Base-by-base conservation (phyloP, 176 grass and related monocot genomes). In the Carex cristatella region DNA sequence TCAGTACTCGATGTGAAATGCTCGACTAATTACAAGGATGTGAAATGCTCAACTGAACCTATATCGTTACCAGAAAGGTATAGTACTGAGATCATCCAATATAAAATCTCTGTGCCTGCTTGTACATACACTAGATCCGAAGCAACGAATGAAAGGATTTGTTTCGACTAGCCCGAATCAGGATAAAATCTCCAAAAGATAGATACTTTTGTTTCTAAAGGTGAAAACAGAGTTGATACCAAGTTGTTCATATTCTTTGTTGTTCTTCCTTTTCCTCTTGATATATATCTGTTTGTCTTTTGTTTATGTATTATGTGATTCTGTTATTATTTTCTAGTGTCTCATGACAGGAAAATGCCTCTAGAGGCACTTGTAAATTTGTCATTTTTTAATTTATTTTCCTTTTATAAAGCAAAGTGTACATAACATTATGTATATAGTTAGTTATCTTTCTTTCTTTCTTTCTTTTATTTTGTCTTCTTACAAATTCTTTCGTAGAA, bases 211-310 rank as follows among this genome's bases (percentile, higher is more conserved):
- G 30, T 13, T 40, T 44, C 4, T 64, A 7, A 63, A 44, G 79
- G 27, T 81, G 58, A 59, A 78, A 79, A 79, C 53, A 79, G 51
- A 58, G 53, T 33, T 35, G 49, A n/a, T 79, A 79, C 28, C 6
- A 31, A 72, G 15, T 48, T 31, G 48, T 76, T 27, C 28, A 79
- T 58, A 35, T 14, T 57, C 0, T 77, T 56, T 31, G 12, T 32
- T 31, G 4, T 32, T 75, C n/a, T 67, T 35, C 15, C 18, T 69
- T 70, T 44, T 70, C 13, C 14, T 3, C 38, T 68, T 38, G 31
- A 37, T 12, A 56, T 10, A 4, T 38, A 4, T 78, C 0, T 32
- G 16, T 78, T 27, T 32, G 23, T 56, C 1, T 54, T 53, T 54
- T 6, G 4, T 75, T 54, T 12, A 51, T 53, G 1, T 71, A 10